Base-by-base conservation (phyloP, 1,284 basidiomycete genomes). In the Malassezia nana region DNA sequence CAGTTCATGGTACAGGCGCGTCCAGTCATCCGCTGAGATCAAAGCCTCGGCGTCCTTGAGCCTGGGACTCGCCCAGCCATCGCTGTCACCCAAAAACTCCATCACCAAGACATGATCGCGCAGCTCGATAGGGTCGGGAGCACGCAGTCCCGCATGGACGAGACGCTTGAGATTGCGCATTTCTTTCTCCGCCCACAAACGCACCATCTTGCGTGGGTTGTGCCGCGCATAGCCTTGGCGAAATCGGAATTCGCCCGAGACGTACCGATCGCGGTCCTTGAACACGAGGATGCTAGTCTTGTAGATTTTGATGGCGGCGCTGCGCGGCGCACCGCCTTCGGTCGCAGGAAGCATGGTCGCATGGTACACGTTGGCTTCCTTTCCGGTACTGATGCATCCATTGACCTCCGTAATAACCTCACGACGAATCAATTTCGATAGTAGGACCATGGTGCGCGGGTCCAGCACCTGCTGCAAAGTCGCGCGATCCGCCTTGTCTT, bases 161-260 rank as follows among this genome's bases (percentile, higher is more conserved):
- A 99, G 78, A 9, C 94, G 81, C 69, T 86, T 86, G 59, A 99
- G 77, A 70, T 99, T 99, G 16, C 94, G 82, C 83, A 95, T 86
- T 75, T 99, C 94, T 77, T 99, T 99, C 76, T 98, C 94, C 0
- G 94, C 94, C 94, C 94, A 99, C 6, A 98, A 77, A 10, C 89
- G 82, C 15, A 99, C 92, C 92, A 99, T 98, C 77, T 99, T 99
- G 33, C 94, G 83, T 8, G 94, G 92, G 72, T 98, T 99, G 62
- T 83, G 83, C 46, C 85, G 84, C 62, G 84, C 84, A 75, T 98
- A 98, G 6, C 92, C 92, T 59, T 86, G 82, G 32, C 89, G 81
- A 77, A 98, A 98, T 8, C 94, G 84, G 70, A 87, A 86, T 74
- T 98, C 94, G 44, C 81, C 81, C 0, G 83, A 82, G 29, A 96